These are phyloP conservation scores for Penicillium antarcticum DNA, from an alignment of 495 filamentous ascomycete species.

Conservation along the genomic window DNA sequence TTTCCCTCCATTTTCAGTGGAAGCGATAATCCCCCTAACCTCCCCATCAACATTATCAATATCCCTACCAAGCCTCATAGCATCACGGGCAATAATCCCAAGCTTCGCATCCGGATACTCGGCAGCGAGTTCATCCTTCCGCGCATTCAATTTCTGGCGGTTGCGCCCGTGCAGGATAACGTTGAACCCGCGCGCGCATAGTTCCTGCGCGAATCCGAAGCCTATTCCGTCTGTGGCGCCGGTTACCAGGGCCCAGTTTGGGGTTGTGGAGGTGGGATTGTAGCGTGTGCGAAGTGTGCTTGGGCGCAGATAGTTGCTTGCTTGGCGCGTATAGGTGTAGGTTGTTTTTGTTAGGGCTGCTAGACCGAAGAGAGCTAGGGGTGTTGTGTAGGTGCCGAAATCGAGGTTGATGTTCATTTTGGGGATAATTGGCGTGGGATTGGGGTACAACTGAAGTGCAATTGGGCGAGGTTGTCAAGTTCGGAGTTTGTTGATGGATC, in stretches of 20 bases:
- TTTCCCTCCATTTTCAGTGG: constrained; percentile 3
- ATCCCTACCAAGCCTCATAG: constrained; percentile 7
- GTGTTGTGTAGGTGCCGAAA: not conserved
- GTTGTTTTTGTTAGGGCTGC: constrained; percentile 11
- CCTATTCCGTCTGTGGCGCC: constrained; percentile 61
- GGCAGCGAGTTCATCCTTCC: constrained; percentile 21
- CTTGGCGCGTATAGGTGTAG: constrained; percentile 15
- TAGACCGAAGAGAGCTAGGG: constrained; percentile 16
- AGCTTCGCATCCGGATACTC: constrained; percentile 28
- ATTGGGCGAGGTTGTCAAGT: not conserved
- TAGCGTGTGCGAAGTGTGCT: constrained; percentile 10
- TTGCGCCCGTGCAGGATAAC: constrained; percentile 57
- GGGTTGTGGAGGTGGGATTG: constrained; percentile 6
- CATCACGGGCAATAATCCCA: constrained; percentile 32
- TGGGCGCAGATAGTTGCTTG: constrained; percentile 19
- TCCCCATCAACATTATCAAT: constrained; percentile 21
- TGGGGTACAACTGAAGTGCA: not conserved
- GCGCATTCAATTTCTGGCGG: constrained; percentile 35
- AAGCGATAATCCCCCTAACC: constrained; percentile 12
- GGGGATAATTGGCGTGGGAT: not conserved
- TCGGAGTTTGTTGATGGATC: not conserved
- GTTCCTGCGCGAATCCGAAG: constrained; percentile 44
- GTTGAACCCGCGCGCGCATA: constrained; percentile 54
- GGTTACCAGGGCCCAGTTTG: constrained; percentile 57
- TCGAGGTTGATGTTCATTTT: not conserved